Base-by-base conservation (phyloP, 345 rosid species). In the Salix exigua region DNA sequence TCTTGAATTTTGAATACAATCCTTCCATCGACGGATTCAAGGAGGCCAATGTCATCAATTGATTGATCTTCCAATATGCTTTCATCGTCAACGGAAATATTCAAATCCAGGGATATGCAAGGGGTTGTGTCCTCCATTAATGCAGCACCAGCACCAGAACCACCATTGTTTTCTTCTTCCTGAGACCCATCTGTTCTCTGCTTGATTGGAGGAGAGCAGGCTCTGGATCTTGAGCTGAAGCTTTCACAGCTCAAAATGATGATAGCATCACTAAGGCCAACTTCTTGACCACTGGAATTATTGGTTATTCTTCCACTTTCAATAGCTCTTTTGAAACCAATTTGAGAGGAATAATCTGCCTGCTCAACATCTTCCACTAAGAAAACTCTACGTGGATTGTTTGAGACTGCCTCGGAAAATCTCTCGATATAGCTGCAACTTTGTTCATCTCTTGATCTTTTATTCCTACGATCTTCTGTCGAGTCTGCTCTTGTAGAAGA, bases 161-260 rank as follows among this genome's bases (percentile, higher is more conserved):
- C 68, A 21, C 11, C 18, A 31, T 51, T 25, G 30, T 69, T 72
- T n/a, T 72, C 81, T 72, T 82, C 82, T 62, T 85, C 80, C 26
- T 35, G n/a, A 11, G 83, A 81, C 31, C 78, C 76, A 26, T 85
- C 86, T 5, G 81, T 78, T 78, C 80, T 90, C 71, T 81, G 84
- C 80, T 80, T 83, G 30, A 73, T 4, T 2, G 82, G 75, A 38
- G 94, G 94, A 68, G 91, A 90, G 73, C 88, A 88, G 35, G 86
- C 96, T 82, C 94, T 86, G 63, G 95, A 91, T 80, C 90, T 91
- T 35, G 92, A 87, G 28, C 87, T 89, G 53, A 88, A 87, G 78
- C 89, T 90, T 79, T 89, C 92, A 50, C 95, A 88, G 75, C 97
- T 92, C 83, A 94, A 84, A 80, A 94, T 89, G 63, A 91, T 81